Evolutionary conservation across 23 red algal species (phyloP).

Genomic region (Pyropia haitanensis): DNA sequence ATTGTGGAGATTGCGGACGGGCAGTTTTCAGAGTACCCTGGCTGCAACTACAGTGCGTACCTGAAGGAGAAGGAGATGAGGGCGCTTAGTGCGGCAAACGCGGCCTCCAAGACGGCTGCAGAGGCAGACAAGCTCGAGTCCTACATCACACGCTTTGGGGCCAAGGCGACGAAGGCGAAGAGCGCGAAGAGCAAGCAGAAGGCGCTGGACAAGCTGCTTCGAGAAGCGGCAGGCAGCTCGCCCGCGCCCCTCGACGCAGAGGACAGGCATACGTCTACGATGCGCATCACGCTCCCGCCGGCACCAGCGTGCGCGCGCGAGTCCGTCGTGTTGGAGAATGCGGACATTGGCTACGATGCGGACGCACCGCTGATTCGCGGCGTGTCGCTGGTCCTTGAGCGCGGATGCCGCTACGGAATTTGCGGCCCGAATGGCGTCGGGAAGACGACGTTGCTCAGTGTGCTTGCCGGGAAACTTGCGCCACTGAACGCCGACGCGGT

Average conservation of each 20-base stretch:
- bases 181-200: constrained; percentile 22
- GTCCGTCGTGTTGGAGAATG: constrained; percentile 1
- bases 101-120: not conserved
- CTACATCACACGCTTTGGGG: constrained; percentile 11
- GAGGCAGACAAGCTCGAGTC: constrained; percentile 4
- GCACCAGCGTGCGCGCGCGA: constrained; percentile 3
- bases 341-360: constrained; percentile 1
- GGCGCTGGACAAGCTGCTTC: constrained; percentile 3
- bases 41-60: constrained; percentile 11
- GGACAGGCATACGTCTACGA: constrained; percentile 4
- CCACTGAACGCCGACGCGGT: constrained; percentile 1
- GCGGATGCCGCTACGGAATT: constrained; percentile 5
- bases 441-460: constrained; percentile 7
- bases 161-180: constrained; percentile 18
- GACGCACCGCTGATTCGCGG: constrained; percentile 12
- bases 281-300: constrained; percentile 6
- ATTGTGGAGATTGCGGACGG: constrained; percentile 17
- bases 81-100: not conserved
- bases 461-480: constrained; percentile 7
- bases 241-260: not conserved
- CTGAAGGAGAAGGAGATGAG: constrained; percentile 2
- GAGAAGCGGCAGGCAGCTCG: constrained; percentile 2
- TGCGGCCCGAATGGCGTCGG: not conserved
- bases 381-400: constrained; percentile 10
- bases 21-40: not conserved